A percentile compares a stretch with the other conserved stretches of the same genome.
These are phyloP conservation scores for Stagonosporopsis vannaccii DNA, from an alignment of 2,329 filamentous ascomycete genomes.

Conservation along the genomic window DNA sequence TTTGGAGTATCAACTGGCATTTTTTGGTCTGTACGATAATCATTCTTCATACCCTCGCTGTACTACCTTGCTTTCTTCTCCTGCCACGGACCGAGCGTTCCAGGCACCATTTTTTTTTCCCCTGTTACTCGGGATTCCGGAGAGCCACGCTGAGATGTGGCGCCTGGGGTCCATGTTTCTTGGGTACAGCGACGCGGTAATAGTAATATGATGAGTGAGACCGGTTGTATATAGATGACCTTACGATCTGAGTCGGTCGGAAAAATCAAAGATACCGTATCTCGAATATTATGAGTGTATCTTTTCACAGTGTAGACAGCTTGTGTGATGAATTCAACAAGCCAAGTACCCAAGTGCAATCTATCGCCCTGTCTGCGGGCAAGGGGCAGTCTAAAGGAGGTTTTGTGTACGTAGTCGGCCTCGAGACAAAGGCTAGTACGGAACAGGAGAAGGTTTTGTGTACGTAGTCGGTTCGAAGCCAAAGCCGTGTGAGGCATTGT, in stretches of 20 bases:
- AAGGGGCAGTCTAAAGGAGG: no score
- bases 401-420: no score
- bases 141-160: not conserved
- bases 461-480: no score
- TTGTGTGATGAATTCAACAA: no score
- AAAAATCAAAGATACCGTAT: slow-evolving; percentile 5
- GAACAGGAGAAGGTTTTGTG: no score
- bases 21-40: slow-evolving; percentile 21
- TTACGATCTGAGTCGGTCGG: not conserved
- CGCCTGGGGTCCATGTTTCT: not conserved
- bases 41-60: slow-evolving; percentile 33
- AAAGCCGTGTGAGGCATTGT: no score
- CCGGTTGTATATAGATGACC: slow-evolving; percentile 14
- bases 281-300: no score
- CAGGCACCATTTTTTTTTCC: not conserved
- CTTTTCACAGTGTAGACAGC: no score
- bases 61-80: slow-evolving; percentile 19
- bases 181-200: slow-evolving; percentile 18
- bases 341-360: no score
- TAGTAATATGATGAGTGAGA: slow-evolving; percentile 12
- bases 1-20: slow-evolving; percentile 17
- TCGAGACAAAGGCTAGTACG: no score
- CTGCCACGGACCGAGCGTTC: not conserved
- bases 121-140: not conserved
- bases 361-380: no score